These are phyloP conservation scores for Pterulicium gracile DNA, from an alignment of 1,284 basidiomycete species.

Conservation along the genomic window DNA sequence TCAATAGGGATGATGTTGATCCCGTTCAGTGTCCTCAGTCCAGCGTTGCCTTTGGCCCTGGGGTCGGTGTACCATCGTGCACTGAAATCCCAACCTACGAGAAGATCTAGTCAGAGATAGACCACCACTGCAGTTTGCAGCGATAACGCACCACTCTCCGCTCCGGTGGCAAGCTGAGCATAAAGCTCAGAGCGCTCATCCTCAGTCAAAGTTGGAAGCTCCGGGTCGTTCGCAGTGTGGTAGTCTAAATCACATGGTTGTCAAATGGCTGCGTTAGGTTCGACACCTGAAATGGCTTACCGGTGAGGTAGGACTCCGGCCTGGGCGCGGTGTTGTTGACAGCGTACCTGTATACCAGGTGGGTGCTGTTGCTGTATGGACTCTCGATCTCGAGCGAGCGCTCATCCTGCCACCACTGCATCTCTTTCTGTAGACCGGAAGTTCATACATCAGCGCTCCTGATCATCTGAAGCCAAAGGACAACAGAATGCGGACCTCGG, in stretches of 20 bases:
- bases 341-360: conserved; percentile 61
- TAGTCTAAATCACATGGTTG: conserved; percentile 63
- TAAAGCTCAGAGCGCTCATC: conserved; percentile 61
- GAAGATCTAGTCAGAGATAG: conserved; percentile 10
- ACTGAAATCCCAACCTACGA: conserved; percentile 34
- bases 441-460: too few relatives aligned
- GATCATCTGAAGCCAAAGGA: conserved; percentile 11
- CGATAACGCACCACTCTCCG: conserved; percentile 52
- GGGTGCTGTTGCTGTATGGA: conserved; percentile 57
- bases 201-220: conserved; percentile 48
- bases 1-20: conserved; percentile 64
- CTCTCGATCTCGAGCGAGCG: conserved; percentile 66
- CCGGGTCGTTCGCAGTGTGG: conserved; percentile 56
- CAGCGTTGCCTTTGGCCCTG: conserved; percentile 36
- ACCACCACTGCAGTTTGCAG: not conserved
- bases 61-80: conserved; percentile 24
- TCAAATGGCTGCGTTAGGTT: conserved; percentile 8
- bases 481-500: conserved; percentile 28
- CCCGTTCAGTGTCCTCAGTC: conserved; percentile 65
- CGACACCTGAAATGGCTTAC: conserved; percentile 19
- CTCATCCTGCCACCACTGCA: conserved; percentile 75
- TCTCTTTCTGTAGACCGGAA: conserved; percentile 43
- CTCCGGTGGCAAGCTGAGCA: conserved; percentile 81
- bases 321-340: conserved; percentile 80
- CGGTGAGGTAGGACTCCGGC: conserved; percentile 71